These are phyloP conservation scores for Ramaria sp. DNA, from an alignment of 768 basidiomycete genomes.

Conservation along the genomic window DNA sequence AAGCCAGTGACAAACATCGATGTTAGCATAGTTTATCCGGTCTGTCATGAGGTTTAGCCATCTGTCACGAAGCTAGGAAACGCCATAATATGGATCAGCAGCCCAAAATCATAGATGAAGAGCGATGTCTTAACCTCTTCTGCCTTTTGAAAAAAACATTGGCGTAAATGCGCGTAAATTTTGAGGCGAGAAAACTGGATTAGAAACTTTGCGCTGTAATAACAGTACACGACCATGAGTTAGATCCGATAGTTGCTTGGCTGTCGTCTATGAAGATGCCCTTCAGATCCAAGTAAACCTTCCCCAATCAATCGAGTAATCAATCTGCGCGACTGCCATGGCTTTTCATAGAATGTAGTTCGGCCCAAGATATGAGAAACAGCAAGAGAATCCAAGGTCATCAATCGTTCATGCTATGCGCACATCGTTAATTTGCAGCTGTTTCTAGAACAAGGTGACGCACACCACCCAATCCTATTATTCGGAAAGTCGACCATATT, in stretches of 20 bases:
- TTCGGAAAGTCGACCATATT: constrained; percentile 62
- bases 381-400: constrained; percentile 72
- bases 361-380: constrained; percentile 66
- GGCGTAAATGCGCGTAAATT: constrained; percentile 64
- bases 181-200: constrained; percentile 72
- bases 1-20: constrained; percentile 77
- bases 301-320: constrained; percentile 67
- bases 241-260: background rate
- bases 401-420: constrained; percentile 60
- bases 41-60: constrained; percentile 12
- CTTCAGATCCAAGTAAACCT: constrained; percentile 69
- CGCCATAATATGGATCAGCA: constrained; percentile 10
- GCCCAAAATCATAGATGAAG: background rate
- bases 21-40: constrained; percentile 19
- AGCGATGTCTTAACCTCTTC: constrained; percentile 31
- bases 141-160: constrained; percentile 60
- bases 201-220: constrained; percentile 47
- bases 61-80: constrained; percentile 15
- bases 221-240: background rate
- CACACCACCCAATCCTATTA: constrained; percentile 60
- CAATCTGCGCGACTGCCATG: constrained; percentile 63
- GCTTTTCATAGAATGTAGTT: constrained; percentile 68
- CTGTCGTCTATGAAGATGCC: constrained; percentile 70
- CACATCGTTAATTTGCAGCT: background rate
- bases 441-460: constrained; percentile 19